A percentile compares a stretch with the other conserved stretches of the same genome.
phyloP scores from a whole-genome alignment of 1,284 basidiomycete genomes.

The Irpex lacteus region DNA sequence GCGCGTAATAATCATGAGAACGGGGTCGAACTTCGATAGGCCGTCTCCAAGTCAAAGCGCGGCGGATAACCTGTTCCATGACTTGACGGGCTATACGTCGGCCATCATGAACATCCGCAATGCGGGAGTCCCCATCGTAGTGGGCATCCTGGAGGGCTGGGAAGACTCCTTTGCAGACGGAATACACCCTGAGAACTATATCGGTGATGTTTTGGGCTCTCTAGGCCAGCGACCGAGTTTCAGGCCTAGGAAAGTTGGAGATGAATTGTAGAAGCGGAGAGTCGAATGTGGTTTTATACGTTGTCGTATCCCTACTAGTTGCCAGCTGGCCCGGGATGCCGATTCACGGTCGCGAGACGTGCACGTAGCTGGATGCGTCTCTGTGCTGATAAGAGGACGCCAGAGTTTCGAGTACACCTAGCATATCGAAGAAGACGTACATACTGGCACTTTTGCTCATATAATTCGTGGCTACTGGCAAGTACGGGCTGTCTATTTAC shows the following conservation, averaged over 20 bases:
- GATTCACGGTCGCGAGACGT: no score
- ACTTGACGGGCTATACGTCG: conserved; percentile 20
- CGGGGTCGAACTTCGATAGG: conserved; percentile 44
- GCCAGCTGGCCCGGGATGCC: no score
- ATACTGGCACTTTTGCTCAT: no score
- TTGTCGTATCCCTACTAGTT: neutral
- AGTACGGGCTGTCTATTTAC: no score
- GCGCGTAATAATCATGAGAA: conserved; percentile 44
- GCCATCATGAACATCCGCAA: conserved; percentile 27
- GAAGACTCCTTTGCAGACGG: conserved; percentile 24
- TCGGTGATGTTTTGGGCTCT: conserved; percentile 32
- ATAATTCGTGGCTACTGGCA: no score
- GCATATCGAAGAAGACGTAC: no score
- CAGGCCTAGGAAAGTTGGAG: conserved; percentile 15
- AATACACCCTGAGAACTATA: conserved; percentile 27
- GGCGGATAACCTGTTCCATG: conserved; percentile 22
- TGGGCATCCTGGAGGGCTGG: conserved; percentile 30
- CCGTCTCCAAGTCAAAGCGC: conserved; percentile 28
- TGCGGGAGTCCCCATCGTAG: conserved; percentile 30
- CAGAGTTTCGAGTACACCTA: no score
- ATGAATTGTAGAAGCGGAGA: neutral
- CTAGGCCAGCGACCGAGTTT: conserved; percentile 28
- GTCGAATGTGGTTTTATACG: neutral
- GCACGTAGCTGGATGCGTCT: no score
- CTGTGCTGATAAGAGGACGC: no score